Percentiles rank a stretch among this genome's conserved stretches.
These are phyloP conservation scores for Elsinoe arachidis DNA, from an alignment of 2,329 filamentous ascomycete genomes.

Conservation along the genomic window DNA sequence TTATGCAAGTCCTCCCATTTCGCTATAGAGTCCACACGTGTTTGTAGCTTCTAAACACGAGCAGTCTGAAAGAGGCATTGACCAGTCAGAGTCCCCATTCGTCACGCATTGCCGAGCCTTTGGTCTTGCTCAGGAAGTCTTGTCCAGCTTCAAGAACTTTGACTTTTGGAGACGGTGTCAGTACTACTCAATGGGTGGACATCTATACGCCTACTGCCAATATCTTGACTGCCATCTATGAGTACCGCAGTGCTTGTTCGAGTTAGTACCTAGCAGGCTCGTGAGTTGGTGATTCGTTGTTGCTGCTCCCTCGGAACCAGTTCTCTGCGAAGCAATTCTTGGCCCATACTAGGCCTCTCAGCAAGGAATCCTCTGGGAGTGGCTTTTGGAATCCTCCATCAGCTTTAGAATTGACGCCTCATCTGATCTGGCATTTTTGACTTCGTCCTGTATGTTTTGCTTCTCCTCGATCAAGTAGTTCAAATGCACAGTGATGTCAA, in stretches of 20 bases:
- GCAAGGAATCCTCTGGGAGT: conserved; percentile 59
- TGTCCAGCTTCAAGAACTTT: conserved; percentile 20
- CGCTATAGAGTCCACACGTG: no score
- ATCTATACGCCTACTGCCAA: conserved; percentile 11
- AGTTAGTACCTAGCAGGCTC: conserved; percentile 52
- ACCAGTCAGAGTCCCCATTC: no score
- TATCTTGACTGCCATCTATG: conserved; percentile 22
- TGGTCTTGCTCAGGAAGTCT: neutral
- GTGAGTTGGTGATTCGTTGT: conserved; percentile 60
- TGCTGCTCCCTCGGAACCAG: conserved; percentile 55
- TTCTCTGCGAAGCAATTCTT: conserved; percentile 49
- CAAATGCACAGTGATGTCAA: conserved; percentile 41
- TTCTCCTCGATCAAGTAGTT: conserved; percentile 40
- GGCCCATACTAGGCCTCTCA: conserved; percentile 55
- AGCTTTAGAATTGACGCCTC: conserved; percentile 33
- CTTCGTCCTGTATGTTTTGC: conserved; percentile 28
- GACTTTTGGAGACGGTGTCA: conserved; percentile 10
- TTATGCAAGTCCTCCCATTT: no score
- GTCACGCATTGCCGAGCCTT: no score
- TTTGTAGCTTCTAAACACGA: no score
- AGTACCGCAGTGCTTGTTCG: conserved; percentile 45
- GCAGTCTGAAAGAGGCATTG: no score
- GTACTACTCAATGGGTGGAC: neutral
- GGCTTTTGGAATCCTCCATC: conserved; percentile 44
- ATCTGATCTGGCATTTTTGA: conserved; percentile 28